Evolutionary conservation across 1,284 basidiomycete species (phyloP).

Genomic region (Phellopilus nigrolimitatus): DNA sequence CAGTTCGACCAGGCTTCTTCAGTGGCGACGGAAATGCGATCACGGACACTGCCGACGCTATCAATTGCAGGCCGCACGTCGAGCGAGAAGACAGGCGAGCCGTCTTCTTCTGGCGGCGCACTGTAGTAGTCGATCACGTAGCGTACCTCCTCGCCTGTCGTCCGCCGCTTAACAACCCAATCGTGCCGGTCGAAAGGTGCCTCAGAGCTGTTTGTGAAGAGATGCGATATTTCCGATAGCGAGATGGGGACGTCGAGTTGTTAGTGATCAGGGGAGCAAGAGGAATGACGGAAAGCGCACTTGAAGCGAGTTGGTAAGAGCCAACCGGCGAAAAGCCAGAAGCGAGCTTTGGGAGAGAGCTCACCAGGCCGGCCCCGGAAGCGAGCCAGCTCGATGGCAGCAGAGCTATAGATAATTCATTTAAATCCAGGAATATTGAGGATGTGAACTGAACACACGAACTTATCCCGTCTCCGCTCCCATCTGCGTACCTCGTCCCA

Average conservation of each 20-base stretch:
- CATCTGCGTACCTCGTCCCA: constrained; percentile 95
- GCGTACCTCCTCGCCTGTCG: constrained; percentile 72
- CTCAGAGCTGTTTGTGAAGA: constrained; percentile 53
- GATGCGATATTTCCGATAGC: constrained; percentile 9
- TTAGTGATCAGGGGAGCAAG: background rate
- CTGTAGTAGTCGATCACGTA: constrained; percentile 98
- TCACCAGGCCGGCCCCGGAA: constrained; percentile 93
- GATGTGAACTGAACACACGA: constrained; percentile 30
- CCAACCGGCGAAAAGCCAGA: constrained; percentile 83
- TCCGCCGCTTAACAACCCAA: constrained; percentile 85
- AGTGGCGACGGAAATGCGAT: constrained; percentile 67
- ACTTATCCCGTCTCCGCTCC: constrained; percentile 74
- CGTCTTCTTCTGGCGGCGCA: constrained; percentile 78
- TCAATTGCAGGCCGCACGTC: constrained; percentile 91
- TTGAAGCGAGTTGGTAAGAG: constrained; percentile 86
- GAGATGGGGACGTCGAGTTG: background rate
- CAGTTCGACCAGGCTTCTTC: constrained; percentile 61
- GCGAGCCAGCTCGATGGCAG: constrained; percentile 67
- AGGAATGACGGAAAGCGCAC: constrained; percentile 41
- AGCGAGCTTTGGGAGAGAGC: constrained; percentile 81
- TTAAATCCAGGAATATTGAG: background rate
- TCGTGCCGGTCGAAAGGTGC: constrained; percentile 99
- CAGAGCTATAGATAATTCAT: constrained; percentile 28
- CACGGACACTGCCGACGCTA: constrained; percentile 65
- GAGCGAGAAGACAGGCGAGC: constrained; percentile 86